Evolutionary conservation across 192 early-diverging fungal species (phyloP).

Genomic region (Phycomyces nitens): DNA sequence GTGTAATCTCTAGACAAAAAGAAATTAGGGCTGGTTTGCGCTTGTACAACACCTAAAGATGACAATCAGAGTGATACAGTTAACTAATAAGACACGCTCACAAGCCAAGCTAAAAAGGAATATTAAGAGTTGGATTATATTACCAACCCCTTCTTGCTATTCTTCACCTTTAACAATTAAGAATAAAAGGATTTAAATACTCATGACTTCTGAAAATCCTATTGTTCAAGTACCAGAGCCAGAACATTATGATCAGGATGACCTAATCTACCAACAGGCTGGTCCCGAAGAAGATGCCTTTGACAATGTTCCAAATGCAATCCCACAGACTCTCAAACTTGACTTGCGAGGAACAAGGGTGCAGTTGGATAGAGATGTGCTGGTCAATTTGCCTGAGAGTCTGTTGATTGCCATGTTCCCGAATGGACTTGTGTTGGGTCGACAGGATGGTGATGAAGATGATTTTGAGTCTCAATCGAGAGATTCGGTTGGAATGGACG

Average conservation of each 20-base stretch:
- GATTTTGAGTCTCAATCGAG: slow-evolving; percentile 34
- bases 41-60: too few species aligned
- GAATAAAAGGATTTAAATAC: too few species aligned
- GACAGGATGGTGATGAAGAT: slow-evolving; percentile 31
- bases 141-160: too few species aligned
- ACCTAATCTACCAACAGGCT: slow-evolving; percentile 32
- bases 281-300: slow-evolving; percentile 19
- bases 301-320: slow-evolving; percentile 21
- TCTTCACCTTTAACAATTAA: too few species aligned
- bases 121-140: too few species aligned
- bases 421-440: slow-evolving; percentile 50
- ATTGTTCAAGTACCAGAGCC: slow-evolving; percentile 50
- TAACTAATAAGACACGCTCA: too few species aligned
- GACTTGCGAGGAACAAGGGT: slow-evolving; percentile 58
- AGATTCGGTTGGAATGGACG: slow-evolving; percentile 37
- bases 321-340: slow-evolving; percentile 52
- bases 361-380: slow-evolving; percentile 54
- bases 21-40: too few species aligned
- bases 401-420: slow-evolving; percentile 64
- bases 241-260: slow-evolving; percentile 23
- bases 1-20: too few species aligned
- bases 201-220: slow-evolving; percentile 45
- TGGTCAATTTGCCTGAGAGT: slow-evolving; percentile 56
- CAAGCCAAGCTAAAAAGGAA: too few species aligned
- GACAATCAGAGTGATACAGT: too few species aligned